Conservation (phyloP, 2,329 filamentous ascomycete genomes). For the Albophoma yamanashiensis region DNA sequence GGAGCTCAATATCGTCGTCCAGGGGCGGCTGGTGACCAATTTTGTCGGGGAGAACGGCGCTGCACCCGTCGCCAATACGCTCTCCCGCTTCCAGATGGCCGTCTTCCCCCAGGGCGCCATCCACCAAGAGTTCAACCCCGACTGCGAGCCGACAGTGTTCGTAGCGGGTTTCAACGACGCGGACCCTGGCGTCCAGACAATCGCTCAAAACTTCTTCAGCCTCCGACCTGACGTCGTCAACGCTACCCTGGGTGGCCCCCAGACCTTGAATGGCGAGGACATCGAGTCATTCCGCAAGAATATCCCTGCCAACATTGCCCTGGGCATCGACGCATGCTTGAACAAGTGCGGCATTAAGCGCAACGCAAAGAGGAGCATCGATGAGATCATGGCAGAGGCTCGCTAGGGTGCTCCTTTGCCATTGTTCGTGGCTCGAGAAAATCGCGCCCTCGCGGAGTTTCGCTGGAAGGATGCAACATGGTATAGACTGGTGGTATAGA, state of each 20-base stretch:
- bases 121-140: conserved; percentile 41
- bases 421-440: background rate
- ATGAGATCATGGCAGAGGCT: conserved; percentile 7
- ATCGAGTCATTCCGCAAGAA: conserved; percentile 25
- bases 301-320: conserved; percentile 38
- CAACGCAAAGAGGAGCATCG: conserved; percentile 19
- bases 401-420: background rate
- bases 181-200: conserved; percentile 33
- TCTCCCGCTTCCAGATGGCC: conserved; percentile 30
- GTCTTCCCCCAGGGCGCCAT: conserved; percentile 39
- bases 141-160: conserved; percentile 35
- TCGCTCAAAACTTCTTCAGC: conserved; percentile 36
- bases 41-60: conserved; percentile 33
- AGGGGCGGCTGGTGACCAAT: conserved; percentile 32
- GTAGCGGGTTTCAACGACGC: conserved; percentile 34
- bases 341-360: conserved; percentile 32
- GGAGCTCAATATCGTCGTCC: conserved; percentile 35
- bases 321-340: conserved; percentile 39
- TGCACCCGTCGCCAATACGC: conserved; percentile 23
- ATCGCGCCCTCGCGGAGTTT: background rate
- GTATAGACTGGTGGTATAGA: background rate
- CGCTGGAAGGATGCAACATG: background rate
- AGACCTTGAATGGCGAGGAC: conserved; percentile 27
- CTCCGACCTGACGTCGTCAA: conserved; percentile 24
- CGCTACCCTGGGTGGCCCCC: conserved; percentile 26